These are phyloP conservation scores for Colletotrichum sp. DNA, from an alignment of 2,329 filamentous ascomycete genomes.

Conservation along the genomic window DNA sequence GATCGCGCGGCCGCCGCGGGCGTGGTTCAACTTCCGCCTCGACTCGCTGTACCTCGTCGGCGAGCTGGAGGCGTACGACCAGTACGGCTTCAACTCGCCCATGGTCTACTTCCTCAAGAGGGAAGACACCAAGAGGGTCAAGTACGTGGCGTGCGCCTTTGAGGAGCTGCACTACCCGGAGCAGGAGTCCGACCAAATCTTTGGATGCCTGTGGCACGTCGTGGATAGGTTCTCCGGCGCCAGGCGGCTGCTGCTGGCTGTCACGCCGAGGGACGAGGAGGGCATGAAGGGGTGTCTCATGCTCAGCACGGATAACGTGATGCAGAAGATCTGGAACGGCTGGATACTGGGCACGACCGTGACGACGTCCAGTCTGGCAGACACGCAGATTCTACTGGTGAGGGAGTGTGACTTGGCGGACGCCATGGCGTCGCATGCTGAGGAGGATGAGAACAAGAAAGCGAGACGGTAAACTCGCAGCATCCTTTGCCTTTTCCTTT, in stretches of 20 bases:
- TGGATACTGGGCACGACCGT: slow-evolving; percentile 48
- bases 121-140: slow-evolving; percentile 49
- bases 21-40: slow-evolving; percentile 53
- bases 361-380: slow-evolving; percentile 42
- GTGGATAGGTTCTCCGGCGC: slow-evolving; percentile 47
- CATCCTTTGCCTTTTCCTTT: background rate
- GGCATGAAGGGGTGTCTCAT: slow-evolving; percentile 30
- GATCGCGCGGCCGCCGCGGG: slow-evolving; percentile 38
- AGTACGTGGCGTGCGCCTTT: slow-evolving; percentile 48
- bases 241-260: slow-evolving; percentile 43
- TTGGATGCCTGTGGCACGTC: slow-evolving; percentile 53
- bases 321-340: slow-evolving; percentile 54
- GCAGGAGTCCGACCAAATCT: slow-evolving; percentile 49
- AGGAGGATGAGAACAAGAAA: background rate
- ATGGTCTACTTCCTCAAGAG: slow-evolving; percentile 52
- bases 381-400: slow-evolving; percentile 50
- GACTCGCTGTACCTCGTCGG: slow-evolving; percentile 54
- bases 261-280: slow-evolving; percentile 42
- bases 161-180: slow-evolving; percentile 48
- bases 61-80: slow-evolving; percentile 52
- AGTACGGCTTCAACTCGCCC: slow-evolving; percentile 50
- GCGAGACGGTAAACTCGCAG: background rate
- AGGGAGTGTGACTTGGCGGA: slow-evolving; percentile 45
- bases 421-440: slow-evolving; percentile 28
- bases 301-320: slow-evolving; percentile 39